These are phyloP conservation scores for Sugiyamaella grinbergsii DNA, from an alignment of 1,139 yeast species.

Conservation along the genomic window DNA sequence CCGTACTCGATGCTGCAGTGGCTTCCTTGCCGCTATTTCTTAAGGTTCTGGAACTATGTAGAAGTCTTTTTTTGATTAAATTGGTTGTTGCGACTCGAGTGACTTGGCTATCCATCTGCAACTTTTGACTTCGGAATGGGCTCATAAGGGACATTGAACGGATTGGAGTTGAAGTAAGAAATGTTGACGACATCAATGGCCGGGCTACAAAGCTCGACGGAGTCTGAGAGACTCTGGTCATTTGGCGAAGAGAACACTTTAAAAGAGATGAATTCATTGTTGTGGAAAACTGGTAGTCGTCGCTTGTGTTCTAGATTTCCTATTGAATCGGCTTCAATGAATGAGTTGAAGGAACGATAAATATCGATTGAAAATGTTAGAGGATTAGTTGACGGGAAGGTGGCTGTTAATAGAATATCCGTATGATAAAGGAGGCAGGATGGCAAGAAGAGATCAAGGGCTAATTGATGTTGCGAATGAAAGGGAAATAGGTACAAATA, in stretches of 20 bases:
- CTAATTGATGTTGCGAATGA: neutral
- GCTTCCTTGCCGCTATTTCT: conserved; percentile 1
- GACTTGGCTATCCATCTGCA: neutral
- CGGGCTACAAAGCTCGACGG: neutral
- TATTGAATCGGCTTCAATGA: too few relatives aligned
- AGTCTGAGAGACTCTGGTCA: conserved; percentile 2
- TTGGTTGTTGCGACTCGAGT: neutral
- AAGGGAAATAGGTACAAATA: too few relatives aligned
- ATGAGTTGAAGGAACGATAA: too few relatives aligned
- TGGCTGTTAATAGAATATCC: conserved; percentile 1
- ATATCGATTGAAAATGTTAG: conserved; percentile 8
- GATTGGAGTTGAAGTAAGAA: neutral
- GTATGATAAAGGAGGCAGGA: neutral
- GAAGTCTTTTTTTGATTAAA: conserved; percentile 5
- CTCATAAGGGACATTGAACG: conserved; percentile 1
- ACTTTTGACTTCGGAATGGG: neutral
- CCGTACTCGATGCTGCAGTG: neutral
- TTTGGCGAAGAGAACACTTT: conserved; percentile 9
- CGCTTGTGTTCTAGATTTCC: neutral
- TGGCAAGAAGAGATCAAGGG: neutral
- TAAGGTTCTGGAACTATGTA: conserved; percentile 3
- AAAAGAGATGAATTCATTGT: conserved; percentile 8
- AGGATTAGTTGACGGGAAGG: neutral
- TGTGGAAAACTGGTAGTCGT: neutral
- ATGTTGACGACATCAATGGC: neutral